Evolutionary conservation across 75 land plant species (phyloP), one percentile per base, ranked within the genome.

Genomic region (Azolla pinnata): DNA sequence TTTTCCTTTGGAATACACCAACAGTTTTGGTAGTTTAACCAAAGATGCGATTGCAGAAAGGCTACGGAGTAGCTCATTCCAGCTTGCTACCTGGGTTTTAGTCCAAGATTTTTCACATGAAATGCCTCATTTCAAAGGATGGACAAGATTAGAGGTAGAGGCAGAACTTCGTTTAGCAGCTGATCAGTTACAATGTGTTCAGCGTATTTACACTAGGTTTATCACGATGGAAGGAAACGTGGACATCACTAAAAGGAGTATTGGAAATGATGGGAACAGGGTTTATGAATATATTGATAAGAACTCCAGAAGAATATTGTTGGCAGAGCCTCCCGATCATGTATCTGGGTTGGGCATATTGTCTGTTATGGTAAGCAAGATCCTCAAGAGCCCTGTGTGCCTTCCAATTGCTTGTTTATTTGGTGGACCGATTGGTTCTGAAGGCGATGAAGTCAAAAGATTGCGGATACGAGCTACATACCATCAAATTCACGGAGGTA

Each of bases 321-420:
- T 93, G 51, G 88, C 95, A 52, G 84, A 85, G 54, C 95, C 95
- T 2, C 92, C 90, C 52, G 38, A 56, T 16, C 81, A 59, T 58
- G 62, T 88, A 21, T 64, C 82, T 17, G 42, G 88, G 19, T 33
- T 66, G 54, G 98, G 88, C 64, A 64, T 85, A 26, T 62, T 93
- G 45, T 80, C 89, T n/a, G 65, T 61, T 67, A 79, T 81, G 26
- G 59, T 93, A 24, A 88, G 95, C 73, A 68, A 78, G 10, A 66
- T 85, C 21, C 63, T 93, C 47, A 84, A 64, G 0, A 67, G 77
- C 14, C 83, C 98, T 27, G 57, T 60, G 24, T 60, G 72, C 18
- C 67, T 93, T 33, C 87, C 90, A 26, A 57, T 93, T 49, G 80
- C 84, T 14, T 45, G 87, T 40, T 62, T 93, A 29, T 77, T 93